Percentiles rank a stretch among this genome's conserved stretches.
Conservation (phyloP, 2,329 filamentous ascomycete species). For the Herpotrichia juniperi region DNA sequence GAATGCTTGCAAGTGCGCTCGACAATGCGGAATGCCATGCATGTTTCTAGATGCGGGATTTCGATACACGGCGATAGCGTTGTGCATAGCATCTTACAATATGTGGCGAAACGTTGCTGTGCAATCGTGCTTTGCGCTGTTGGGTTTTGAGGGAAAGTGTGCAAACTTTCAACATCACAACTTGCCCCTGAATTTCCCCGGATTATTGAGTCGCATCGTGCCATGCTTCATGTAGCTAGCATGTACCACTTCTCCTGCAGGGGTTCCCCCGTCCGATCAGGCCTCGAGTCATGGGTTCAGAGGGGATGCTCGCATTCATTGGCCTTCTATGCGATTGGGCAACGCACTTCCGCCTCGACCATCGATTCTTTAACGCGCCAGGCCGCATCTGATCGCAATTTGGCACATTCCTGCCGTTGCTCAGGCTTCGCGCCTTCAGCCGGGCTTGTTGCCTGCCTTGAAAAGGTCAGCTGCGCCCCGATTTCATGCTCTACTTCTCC, state of each 20-base stretch:
- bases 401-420: slow-evolving; percentile 39
- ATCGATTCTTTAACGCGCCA: slow-evolving; percentile 23
- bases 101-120: no score
- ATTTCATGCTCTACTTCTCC: slow-evolving; percentile 15
- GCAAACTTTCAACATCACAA: no score
- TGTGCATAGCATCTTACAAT: no score
- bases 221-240: slow-evolving; percentile 25
- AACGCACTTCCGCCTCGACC: slow-evolving; percentile 16
- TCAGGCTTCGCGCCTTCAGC: slow-evolving; percentile 31
- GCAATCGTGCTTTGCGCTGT: no score
- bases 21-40: no score
- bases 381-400: slow-evolving; percentile 17
- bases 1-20: no score
- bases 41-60: no score
- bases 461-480: slow-evolving; percentile 30
- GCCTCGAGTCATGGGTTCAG: no score
- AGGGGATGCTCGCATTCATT: slow-evolving; percentile 5
- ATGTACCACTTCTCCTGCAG: slow-evolving; percentile 7
- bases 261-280: no score
- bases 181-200: slow-evolving; percentile 44
- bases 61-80: no score
- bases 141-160: no score
- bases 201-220: slow-evolving; percentile 34
- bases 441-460: slow-evolving; percentile 14
- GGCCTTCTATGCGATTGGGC: slow-evolving; percentile 27